phyloP scores from a whole-genome alignment of 169 alveolate genomes.

The Theileria luwenshuni region DNA sequence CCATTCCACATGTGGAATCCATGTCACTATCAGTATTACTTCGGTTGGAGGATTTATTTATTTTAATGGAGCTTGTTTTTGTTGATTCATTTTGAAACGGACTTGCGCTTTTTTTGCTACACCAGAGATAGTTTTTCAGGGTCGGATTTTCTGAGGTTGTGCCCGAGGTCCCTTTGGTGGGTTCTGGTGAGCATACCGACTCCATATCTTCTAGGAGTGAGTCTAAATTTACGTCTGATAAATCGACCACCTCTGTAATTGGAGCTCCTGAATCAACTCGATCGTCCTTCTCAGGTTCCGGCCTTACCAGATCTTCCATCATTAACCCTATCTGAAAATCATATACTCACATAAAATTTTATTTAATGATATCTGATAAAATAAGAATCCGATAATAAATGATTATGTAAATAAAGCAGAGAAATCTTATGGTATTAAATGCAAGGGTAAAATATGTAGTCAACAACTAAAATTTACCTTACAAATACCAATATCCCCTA shows the following conservation, averaged over 20 bases:
- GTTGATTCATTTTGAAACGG: constrained; percentile 2
- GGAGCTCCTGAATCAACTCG: constrained; percentile 6
- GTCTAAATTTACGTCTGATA: constrained; percentile 58
- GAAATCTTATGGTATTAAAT: too few species aligned
- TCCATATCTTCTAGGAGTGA: constrained; percentile 67
- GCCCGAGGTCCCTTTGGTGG: constrained; percentile 27
- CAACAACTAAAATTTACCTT: constrained; percentile 9
- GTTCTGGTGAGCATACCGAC: constrained; percentile 55
- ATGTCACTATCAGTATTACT: constrained; percentile 56
- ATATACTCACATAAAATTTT: background rate
- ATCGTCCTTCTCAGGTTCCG: constrained; percentile 22
- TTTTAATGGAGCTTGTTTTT: constrained; percentile 16
- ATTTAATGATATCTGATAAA: too few species aligned
- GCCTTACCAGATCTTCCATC: constrained; percentile 13
- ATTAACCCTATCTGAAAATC: background rate
- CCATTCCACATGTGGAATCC: constrained; percentile 67
- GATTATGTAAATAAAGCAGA: too few species aligned
- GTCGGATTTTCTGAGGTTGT: constrained; percentile 25
- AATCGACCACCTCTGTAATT: constrained; percentile 49
- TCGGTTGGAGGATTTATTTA: constrained; percentile 12
- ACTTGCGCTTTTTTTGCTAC: constrained; percentile 50
- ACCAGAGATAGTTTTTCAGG: constrained; percentile 58
- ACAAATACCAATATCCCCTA: background rate
- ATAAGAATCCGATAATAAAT: too few species aligned
- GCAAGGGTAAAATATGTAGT: too few species aligned